These are phyloP conservation scores for Prunus salicina DNA, from an alignment of 306 rosid species.

Conservation along the genomic window DNA sequence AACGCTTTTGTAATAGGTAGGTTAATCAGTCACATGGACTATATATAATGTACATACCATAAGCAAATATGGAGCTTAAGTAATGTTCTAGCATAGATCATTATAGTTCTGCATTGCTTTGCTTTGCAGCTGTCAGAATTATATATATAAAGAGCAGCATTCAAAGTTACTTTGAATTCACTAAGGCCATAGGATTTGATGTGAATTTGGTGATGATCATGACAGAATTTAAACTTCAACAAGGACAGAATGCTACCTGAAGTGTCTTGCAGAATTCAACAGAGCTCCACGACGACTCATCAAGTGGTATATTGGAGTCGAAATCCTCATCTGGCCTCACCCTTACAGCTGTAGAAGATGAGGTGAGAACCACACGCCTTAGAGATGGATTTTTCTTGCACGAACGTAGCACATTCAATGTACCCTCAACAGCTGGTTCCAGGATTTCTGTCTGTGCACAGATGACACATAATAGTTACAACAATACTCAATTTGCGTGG, in stretches of 20 bases:
- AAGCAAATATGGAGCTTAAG: background rate
- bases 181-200: background rate
- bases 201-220: background rate
- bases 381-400: constrained; percentile 59
- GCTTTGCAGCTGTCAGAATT: background rate
- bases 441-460: constrained; percentile 51
- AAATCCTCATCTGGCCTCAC: constrained; percentile 43
- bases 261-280: constrained; percentile 49
- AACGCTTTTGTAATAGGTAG: constrained; percentile 34
- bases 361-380: constrained; percentile 69
- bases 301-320: constrained; percentile 55
- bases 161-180: background rate
- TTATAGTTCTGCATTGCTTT: background rate
- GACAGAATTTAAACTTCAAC: background rate
- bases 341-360: constrained; percentile 76
- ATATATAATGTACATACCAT: background rate
- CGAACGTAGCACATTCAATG: constrained; percentile 72
- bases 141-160: background rate
- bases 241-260: constrained; percentile 36
- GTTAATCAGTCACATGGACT: background rate
- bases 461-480: background rate
- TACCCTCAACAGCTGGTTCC: constrained; percentile 70
- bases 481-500: background rate
- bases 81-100: background rate
- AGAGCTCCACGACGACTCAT: constrained; percentile 79